phyloP scores from a whole-genome alignment of 805 yeast species.

The Cyberlindnera xylosilytica region DNA sequence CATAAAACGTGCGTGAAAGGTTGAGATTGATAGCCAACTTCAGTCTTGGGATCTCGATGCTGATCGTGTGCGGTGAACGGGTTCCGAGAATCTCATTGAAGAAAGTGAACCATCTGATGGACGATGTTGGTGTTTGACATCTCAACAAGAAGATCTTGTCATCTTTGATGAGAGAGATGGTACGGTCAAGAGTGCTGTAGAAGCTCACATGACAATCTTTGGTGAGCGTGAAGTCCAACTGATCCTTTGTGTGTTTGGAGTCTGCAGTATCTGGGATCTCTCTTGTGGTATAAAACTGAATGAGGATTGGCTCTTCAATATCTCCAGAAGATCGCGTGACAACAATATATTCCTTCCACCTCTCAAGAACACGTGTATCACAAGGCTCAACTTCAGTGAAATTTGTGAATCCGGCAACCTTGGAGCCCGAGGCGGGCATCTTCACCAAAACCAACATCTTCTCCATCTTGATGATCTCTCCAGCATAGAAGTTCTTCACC shows the following conservation, averaged over 20 bases:
- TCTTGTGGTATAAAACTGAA: conserved; percentile 60
- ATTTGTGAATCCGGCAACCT: conserved; percentile 26
- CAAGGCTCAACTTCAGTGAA: conserved; percentile 49
- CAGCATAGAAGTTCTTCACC: conserved; percentile 39
- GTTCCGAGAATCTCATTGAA: conserved; percentile 46
- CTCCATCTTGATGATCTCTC: conserved; percentile 64
- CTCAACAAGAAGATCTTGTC: conserved; percentile 50
- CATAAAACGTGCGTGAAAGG: conserved; percentile 16
- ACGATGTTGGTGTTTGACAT: conserved; percentile 47
- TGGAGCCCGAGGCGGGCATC: conserved; percentile 21
- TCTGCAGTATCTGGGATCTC: conserved; percentile 28
- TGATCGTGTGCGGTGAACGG: conserved; percentile 41
- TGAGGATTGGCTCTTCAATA: conserved; percentile 45
- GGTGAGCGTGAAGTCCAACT: conserved; percentile 31
- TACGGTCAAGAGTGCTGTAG: conserved; percentile 67
- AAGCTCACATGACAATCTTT: conserved; percentile 41
- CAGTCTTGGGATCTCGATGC: conserved; percentile 43
- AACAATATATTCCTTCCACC: conserved; percentile 79
- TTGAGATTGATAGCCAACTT: conserved; percentile 27
- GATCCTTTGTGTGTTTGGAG: conserved; percentile 18
- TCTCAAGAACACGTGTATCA: conserved; percentile 55
- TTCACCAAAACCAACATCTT: conserved; percentile 68
- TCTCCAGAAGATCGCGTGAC: conserved; percentile 65
- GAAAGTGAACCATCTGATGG: conserved; percentile 64
- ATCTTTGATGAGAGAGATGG: conserved; percentile 49